A percentile compares a stretch with the other conserved stretches of the same genome.
Conservation (phyloP, 1,284 basidiomycete species). For the Ustilago xerochloae region DNA sequence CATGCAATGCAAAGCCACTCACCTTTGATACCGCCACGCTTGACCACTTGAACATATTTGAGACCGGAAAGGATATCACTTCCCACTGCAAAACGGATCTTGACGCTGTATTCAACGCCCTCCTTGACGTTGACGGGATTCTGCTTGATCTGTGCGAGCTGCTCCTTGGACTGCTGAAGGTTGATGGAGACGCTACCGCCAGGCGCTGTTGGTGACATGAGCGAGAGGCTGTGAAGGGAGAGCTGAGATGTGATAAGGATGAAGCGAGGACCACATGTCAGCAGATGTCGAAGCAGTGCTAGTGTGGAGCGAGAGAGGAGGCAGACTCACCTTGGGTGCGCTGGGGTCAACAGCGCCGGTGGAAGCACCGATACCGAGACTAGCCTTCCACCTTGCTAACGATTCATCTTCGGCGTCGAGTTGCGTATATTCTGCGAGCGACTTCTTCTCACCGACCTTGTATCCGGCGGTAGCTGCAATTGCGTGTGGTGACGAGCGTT, state of each 20-base stretch:
- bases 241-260: constrained; percentile 27
- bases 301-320: no score
- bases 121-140: constrained; percentile 75
- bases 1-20: constrained; percentile 9
- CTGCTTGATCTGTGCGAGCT: constrained; percentile 71
- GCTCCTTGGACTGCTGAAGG: constrained; percentile 70
- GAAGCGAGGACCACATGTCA: neutral
- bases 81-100: constrained; percentile 79
- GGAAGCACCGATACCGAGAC: constrained; percentile 78
- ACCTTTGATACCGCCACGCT: constrained; percentile 75
- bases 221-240: constrained; percentile 69
- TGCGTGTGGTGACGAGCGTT: neutral
- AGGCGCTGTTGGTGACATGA: constrained; percentile 69
- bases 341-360: constrained; percentile 63
- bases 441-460: constrained; percentile 69
- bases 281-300: neutral
- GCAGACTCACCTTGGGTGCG: constrained; percentile 60
- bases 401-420: constrained; percentile 88
- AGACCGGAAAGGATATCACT: constrained; percentile 86
- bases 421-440: constrained; percentile 72
- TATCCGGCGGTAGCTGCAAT: constrained; percentile 66
- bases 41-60: constrained; percentile 81
- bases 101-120: constrained; percentile 79
- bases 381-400: constrained; percentile 84
- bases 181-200: constrained; percentile 69